Evolutionary conservation across 306 rosid genomes (phyloP).

Genomic region (Dalbergia cultrata): DNA sequence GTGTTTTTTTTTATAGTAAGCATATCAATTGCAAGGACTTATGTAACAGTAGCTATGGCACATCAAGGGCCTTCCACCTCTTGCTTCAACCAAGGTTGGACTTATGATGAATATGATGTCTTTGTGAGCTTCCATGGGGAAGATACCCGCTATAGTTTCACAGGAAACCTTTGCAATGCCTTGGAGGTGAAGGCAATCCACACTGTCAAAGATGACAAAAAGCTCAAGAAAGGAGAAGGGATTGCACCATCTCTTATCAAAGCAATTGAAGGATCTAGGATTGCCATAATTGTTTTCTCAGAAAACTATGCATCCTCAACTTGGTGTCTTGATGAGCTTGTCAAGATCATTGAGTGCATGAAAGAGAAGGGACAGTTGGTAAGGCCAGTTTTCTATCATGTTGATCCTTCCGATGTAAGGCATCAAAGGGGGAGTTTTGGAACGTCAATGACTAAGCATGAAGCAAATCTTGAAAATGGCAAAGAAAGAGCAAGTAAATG

Average conservation of each 20-base stretch:
- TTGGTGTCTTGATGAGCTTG: slow-evolving; percentile 47
- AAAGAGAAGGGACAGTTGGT: slow-evolving; percentile 39
- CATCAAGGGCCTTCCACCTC: neutral
- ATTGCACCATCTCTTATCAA: slow-evolving; percentile 11
- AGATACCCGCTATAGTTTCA: slow-evolving; percentile 39
- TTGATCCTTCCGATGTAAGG: slow-evolving; percentile 43
- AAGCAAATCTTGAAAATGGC: neutral
- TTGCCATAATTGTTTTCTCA: slow-evolving; percentile 42
- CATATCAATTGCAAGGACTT: neutral
- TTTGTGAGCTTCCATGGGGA: slow-evolving; percentile 41
- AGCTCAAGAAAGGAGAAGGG: slow-evolving; percentile 39
- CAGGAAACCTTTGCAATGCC: slow-evolving; percentile 34
- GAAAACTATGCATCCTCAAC: slow-evolving; percentile 41
- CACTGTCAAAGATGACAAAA: slow-evolving; percentile 35
- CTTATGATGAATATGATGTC: slow-evolving; percentile 29
- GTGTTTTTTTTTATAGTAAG: neutral
- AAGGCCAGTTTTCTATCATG: slow-evolving; percentile 20
- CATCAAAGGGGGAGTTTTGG: slow-evolving; percentile 41
- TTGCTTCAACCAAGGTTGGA: slow-evolving; percentile 40
- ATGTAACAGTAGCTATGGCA: neutral
- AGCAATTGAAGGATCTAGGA: slow-evolving; percentile 45
- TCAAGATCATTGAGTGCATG: slow-evolving; percentile 38
- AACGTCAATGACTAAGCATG: slow-evolving; percentile 28
- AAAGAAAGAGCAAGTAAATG: slow-evolving; percentile 7
- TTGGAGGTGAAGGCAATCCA: slow-evolving; percentile 41